Conservation (phyloP, 345 rosid species). For the Trapa bicornis region DNA sequence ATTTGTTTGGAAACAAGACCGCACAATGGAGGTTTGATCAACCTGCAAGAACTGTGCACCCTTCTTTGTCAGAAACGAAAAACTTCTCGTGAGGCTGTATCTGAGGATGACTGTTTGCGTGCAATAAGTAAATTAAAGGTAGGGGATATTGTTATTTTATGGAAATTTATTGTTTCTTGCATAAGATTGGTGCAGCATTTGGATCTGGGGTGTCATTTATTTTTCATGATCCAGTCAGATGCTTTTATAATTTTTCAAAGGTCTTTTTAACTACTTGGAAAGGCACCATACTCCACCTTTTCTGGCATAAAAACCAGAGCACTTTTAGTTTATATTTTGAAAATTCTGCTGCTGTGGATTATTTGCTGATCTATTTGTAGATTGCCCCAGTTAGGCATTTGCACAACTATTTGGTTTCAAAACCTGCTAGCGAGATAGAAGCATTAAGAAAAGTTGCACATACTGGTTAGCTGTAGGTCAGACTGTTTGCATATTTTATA, state of each 20-base stretch:
- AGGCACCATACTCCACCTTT: not conserved
- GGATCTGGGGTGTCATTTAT: not conserved
- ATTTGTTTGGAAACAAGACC: slow-evolving; percentile 87
- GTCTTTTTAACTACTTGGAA: not conserved
- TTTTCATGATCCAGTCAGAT: not conserved
- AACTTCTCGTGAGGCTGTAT: slow-evolving; percentile 63
- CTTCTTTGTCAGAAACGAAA: slow-evolving; percentile 61
- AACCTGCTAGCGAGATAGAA: no score
- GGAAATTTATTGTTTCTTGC: not conserved
- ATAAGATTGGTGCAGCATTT: not conserved
- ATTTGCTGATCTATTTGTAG: not conserved
- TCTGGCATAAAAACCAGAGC: not conserved
- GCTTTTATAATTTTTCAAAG: no score
- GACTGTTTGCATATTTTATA: not conserved
- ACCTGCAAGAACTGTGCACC: slow-evolving; percentile 65
- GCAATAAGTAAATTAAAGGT: slow-evolving; percentile 94
- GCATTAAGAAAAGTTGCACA: no score
- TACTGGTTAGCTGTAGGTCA: not conserved
- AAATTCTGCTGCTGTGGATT: not conserved
- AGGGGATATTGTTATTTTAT: not conserved
- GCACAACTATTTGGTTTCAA: no score
- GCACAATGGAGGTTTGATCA: slow-evolving; percentile 81
- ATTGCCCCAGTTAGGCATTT: not conserved
- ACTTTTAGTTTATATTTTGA: not conserved
- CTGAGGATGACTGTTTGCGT: slow-evolving; percentile 93